phyloP scores from a whole-genome alignment of 352 stramenopile genomes.

The Globisporangium yorkense region DNA sequence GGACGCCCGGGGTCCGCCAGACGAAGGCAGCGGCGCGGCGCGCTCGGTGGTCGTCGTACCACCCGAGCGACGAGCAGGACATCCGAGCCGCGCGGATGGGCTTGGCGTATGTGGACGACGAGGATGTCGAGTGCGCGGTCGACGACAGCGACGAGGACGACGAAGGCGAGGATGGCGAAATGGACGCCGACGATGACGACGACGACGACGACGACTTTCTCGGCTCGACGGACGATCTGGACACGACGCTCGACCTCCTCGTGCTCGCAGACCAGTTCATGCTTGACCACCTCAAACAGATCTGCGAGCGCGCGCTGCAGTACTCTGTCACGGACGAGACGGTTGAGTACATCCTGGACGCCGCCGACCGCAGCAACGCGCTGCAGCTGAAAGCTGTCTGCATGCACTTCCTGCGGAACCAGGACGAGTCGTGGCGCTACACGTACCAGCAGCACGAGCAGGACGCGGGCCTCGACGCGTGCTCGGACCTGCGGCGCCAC shows the following conservation, averaged over 20 bases:
- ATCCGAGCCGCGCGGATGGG: conserved; percentile 6
- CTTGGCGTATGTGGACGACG: conserved; percentile 14
- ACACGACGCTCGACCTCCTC: conserved; percentile 84
- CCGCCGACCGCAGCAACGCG: conserved; percentile 90
- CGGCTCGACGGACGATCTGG: conserved; percentile 42
- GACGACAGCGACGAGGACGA: conserved; percentile 4
- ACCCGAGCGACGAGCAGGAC: conserved; percentile 10
- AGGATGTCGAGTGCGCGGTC: conserved; percentile 4
- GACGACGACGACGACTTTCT: conserved; percentile 9
- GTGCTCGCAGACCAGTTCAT: conserved; percentile 95
- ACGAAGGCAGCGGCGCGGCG: not conserved
- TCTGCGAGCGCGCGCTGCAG: conserved; percentile 89
- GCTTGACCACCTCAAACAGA: conserved; percentile 95
- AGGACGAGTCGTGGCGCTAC: conserved; percentile 11
- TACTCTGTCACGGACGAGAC: conserved; percentile 76
- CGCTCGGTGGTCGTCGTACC: conserved; percentile 20
- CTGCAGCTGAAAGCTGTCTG: conserved; percentile 89
- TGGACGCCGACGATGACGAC: not conserved
- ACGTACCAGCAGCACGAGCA: conserved; percentile 10
- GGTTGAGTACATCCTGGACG: conserved; percentile 83
- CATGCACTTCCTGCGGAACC: conserved; percentile 90
- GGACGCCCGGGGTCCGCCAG: not conserved
- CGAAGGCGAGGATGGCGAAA: not conserved
- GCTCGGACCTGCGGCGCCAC: conserved; percentile 10
- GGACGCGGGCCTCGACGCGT: conserved; percentile 4